Conservation (phyloP, 768 basidiomycete species). For the Lyophyllum shimeji region DNA sequence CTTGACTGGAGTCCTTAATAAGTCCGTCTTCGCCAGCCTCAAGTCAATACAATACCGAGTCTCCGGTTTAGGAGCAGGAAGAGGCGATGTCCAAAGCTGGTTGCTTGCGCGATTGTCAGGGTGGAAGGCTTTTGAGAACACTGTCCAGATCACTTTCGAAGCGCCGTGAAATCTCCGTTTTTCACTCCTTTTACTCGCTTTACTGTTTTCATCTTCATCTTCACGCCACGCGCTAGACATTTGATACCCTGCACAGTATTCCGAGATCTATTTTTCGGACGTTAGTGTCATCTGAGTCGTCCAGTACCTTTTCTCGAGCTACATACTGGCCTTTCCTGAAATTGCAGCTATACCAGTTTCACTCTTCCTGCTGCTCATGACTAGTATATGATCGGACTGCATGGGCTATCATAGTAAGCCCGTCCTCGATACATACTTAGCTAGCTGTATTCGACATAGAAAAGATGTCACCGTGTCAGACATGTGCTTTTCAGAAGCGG, state of each 20-base stretch:
- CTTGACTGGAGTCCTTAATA: conserved; percentile 21
- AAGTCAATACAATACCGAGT: conserved; percentile 24
- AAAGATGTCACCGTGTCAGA: background rate
- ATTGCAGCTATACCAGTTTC: background rate
- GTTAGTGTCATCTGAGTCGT: background rate
- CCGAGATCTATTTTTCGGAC: background rate
- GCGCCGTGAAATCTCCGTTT: background rate
- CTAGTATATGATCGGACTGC: background rate
- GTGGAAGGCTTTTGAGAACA: background rate
- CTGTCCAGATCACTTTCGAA: conserved; percentile 3
- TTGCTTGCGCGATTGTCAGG: conserved; percentile 22
- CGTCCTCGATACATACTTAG: background rate
- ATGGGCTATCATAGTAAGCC: background rate
- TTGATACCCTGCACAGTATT: background rate
- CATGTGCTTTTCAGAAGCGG: background rate
- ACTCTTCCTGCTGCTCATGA: background rate
- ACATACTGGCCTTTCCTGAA: background rate
- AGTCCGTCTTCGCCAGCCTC: conserved; percentile 13
- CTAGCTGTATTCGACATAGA: background rate
- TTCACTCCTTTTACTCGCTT: background rate
- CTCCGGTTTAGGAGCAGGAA: conserved; percentile 30
- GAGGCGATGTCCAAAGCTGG: conserved; percentile 25
- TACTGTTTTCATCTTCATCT: background rate
- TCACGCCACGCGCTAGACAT: background rate
- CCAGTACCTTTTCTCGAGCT: background rate